Evolutionary conservation across 495 filamentous ascomycete species (phyloP), one percentile per base, ranked within the genome.

Genomic region (Penicillium coprophilum): DNA sequence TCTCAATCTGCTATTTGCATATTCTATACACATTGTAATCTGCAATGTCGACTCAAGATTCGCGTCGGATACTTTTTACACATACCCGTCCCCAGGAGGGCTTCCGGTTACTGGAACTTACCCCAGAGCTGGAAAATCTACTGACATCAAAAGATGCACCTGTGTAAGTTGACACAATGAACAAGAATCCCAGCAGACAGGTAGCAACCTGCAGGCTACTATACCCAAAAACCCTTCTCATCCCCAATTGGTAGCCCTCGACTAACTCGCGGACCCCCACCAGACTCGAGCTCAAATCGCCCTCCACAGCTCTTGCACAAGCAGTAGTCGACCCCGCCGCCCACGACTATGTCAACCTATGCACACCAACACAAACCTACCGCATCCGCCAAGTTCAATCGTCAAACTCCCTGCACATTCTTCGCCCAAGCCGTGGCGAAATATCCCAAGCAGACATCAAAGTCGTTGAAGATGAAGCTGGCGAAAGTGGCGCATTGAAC

Each of bases 311-410:
- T 21, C 59, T 65, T 47, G 58, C 67, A 28, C 59, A 61, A 21
- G 59, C 66, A 43, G 67, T 58, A 13, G 31, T 52, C 28, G 61
- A 64, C 30, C 58, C 65, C 43, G 58, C 80, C 28, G 74, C 77
- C 27, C 69, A 74, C 4, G 79, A 85, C 58, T 85, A 86, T 56
- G 87, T 89, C 40, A 83, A 94, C 52, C 79, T 97, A 57, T 91
- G 85, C 68, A 88, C 87, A 3, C 69, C 81, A 3, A 73, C 77
- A 15, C 78, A 84, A 66, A 92, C 87, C 19, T 97, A 87, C 77
- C 84, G 84, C 30, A 78, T 96, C 48, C 89, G 89, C 19, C 91
- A 96, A 70, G 91, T 96, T 58, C 91, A 93, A 65, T 93, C 91
- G 0, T 96, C 91, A 15, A 97, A 97, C 67, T 87, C 87, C 6